Conservation (phyloP, 139 green algal species). For the Chlamydomonas applanata region DNA sequence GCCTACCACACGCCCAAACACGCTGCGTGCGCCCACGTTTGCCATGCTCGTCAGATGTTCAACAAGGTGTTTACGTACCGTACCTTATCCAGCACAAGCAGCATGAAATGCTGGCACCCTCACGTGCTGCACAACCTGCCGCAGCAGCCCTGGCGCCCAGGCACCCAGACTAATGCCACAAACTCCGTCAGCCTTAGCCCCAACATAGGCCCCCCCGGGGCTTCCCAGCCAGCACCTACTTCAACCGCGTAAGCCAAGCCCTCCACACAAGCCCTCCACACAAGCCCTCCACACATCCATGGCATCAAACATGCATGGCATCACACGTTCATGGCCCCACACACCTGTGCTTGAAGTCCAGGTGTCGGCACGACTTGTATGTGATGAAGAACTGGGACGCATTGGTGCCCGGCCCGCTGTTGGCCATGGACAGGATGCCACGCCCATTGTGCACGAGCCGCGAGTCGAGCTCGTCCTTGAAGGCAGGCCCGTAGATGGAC, state of each 20-base stretch:
- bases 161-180: too few species aligned
- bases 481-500: conserved; percentile 84
- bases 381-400: conserved; percentile 76
- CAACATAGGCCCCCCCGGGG: neutral
- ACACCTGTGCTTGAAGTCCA: conserved; percentile 93
- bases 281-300: neutral
- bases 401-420: conserved; percentile 66
- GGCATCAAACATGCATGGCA: too few species aligned
- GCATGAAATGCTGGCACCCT: too few species aligned
- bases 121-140: too few species aligned
- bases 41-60: too few species aligned
- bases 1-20: conserved; percentile 67
- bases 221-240: neutral
- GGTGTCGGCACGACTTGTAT: conserved; percentile 75
- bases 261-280: neutral
- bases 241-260: neutral
- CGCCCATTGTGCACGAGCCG: conserved; percentile 68
- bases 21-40: too few species aligned
- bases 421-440: conserved; percentile 95
- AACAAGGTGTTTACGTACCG: too few species aligned
- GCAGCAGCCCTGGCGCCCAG: too few species aligned
- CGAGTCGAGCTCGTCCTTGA: conserved; percentile 77
- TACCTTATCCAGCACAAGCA: too few species aligned
- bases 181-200: too few species aligned
- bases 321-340: neutral